phyloP scores from a whole-genome alignment of 176 grass and related monocot genomes.

The Raddia distichophylla region DNA sequence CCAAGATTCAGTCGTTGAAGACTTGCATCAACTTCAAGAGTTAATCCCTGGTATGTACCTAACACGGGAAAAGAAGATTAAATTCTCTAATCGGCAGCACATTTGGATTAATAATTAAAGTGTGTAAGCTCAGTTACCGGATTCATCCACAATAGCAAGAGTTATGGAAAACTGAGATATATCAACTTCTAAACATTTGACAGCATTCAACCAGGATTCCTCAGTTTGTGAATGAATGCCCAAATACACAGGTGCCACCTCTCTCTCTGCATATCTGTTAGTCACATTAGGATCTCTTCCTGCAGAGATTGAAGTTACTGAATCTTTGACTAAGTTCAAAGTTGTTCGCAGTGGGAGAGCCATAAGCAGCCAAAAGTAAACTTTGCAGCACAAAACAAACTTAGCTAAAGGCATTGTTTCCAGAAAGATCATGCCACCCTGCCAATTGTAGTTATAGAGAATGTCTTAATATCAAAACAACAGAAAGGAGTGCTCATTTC shows the following conservation, averaged over 20 bases:
- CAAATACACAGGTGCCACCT: slow-evolving; percentile 32
- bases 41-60: slow-evolving; percentile 67
- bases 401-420: slow-evolving; percentile 76
- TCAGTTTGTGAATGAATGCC: slow-evolving; percentile 49
- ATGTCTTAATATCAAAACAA: slow-evolving; percentile 37
- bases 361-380: slow-evolving; percentile 55
- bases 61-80: slow-evolving; percentile 34
- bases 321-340: slow-evolving; percentile 47
- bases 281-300: slow-evolving; percentile 34
- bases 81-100: slow-evolving; percentile 28
- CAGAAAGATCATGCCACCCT: slow-evolving; percentile 85
- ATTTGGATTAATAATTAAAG: slow-evolving; percentile 25
- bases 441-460: slow-evolving; percentile 48
- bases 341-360: slow-evolving; percentile 26
- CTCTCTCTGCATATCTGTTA: slow-evolving; percentile 32
- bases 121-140: slow-evolving; percentile 53
- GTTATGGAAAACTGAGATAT: slow-evolving; percentile 63
- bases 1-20: slow-evolving; percentile 59
- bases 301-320: slow-evolving; percentile 29
- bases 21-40: slow-evolving; percentile 53
- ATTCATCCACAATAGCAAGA: slow-evolving; percentile 56
- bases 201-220: slow-evolving; percentile 37
- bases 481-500: slow-evolving; percentile 17
- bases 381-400: slow-evolving; percentile 64
- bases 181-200: slow-evolving; percentile 60